Evolutionary conservation across 2,329 filamentous ascomycete species (phyloP), one percentile per base, ranked within the genome.

Genomic region (Annulohypoxylon truncatum): DNA sequence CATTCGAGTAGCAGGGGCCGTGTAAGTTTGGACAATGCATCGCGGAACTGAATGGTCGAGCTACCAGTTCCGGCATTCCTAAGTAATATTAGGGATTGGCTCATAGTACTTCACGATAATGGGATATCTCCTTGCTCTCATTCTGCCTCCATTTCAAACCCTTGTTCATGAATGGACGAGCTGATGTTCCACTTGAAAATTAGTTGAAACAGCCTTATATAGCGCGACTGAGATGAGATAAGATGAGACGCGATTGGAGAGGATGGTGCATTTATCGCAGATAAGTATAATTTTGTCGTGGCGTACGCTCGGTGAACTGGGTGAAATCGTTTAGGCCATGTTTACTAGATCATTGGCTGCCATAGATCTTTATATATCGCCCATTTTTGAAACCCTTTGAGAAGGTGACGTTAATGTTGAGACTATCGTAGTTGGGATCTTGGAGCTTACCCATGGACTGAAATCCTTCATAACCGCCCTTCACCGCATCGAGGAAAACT

Each of bases 401-500:
- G 26, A 18, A 9, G 42, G 40, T 28, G 20, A 50, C 15, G 51
- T 72, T 51, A 74, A 66, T 20, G 64, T 40, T 33, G n/a, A 28
- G 38, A 40, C 60, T 66, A 63, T 57, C 29, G 33, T 35, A n/a
- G 42, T 55, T 42, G 33, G 38, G 40, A 15, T 2, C 22, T 15
- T 33, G 31, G 31, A n/a, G 67, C 82, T 79, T 77, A 88, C 87
- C 86, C 67, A 87, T 79, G 13, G 82, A 80, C 60, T 81, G 80
- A 61, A 88, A 83, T 13, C 81, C 81, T 47, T 84, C 82, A 18
- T 84, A 79, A 18, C 82, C 84, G 33, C 82, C 81, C 61, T 79
- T 82, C n/a, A 87, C 78, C 13, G 81, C 85, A 69, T 89, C 87
- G 5, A 88, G 76, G 68, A 87, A 87, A 73, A 89, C 80, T 28